phyloP scores from a whole-genome alignment of 371 early-diverging fungal species.

The Sporodiniella umbellata region DNA sequence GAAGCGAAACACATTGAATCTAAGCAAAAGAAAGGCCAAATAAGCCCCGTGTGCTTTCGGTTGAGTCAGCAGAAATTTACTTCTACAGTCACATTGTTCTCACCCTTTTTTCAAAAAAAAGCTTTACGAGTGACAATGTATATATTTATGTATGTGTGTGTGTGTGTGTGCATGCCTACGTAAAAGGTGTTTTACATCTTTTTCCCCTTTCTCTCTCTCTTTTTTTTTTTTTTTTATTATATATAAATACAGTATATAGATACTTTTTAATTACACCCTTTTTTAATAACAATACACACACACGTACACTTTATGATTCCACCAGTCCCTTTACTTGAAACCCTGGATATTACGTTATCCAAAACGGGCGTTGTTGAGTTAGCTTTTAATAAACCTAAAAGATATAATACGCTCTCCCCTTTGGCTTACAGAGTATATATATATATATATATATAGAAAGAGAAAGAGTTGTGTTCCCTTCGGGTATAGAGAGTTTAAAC shows the following conservation, averaged over 20 bases:
- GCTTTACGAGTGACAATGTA: too few species aligned
- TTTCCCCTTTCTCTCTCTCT: conserved; percentile 1
- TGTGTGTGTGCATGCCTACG: too few species aligned
- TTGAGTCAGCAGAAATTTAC: conserved; percentile 17
- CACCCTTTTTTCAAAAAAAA: conserved; percentile 10
- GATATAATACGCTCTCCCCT: conserved; percentile 63
- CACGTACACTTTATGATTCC: conserved; percentile 10
- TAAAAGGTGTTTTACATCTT: neutral
- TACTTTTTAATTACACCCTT: too few species aligned
- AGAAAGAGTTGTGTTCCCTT: neutral
- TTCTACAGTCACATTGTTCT: conserved; percentile 18
- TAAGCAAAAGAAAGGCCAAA: conserved; percentile 4
- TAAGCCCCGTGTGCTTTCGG: neutral
- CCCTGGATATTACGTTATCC: conserved; percentile 48
- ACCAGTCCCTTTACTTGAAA: conserved; percentile 46
- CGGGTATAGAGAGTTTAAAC: neutral
- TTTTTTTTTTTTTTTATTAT: neutral
- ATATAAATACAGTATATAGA: neutral
- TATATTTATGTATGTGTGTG: too few species aligned
- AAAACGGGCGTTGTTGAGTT: conserved; percentile 61
- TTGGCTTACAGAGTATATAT: conserved; percentile 54
- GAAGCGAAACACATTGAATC: conserved; percentile 7
- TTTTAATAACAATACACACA: too few species aligned
- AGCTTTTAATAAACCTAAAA: conserved; percentile 64
- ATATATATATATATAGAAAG: too few species aligned